These are phyloP conservation scores for Cyclospora cayetanensis DNA, from an alignment of 169 alveolate genomes.

Conservation along the genomic window DNA sequence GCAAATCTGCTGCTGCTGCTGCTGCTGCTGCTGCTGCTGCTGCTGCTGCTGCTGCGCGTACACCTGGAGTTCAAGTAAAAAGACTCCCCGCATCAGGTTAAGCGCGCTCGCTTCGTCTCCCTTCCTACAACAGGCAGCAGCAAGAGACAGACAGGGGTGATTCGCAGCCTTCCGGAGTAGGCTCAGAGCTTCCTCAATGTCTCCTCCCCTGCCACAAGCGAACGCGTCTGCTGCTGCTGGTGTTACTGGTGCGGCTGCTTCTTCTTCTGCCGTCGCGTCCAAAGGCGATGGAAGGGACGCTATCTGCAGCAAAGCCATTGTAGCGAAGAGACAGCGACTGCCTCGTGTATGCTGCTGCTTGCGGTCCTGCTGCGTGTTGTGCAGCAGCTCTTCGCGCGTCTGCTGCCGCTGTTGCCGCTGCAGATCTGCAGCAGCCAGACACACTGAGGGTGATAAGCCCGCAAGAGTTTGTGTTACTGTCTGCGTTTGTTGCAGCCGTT, in stretches of 20 bases:
- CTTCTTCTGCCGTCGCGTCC: no score
- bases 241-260: no score
- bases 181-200: not conserved
- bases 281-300: not conserved
- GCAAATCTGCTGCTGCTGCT: not conserved
- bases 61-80: not conserved
- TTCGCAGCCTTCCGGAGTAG: not conserved
- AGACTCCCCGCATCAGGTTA: not conserved
- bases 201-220: not conserved
- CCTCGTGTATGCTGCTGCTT: not conserved
- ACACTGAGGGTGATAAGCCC: not conserved
- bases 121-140: not conserved
- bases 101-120: not conserved
- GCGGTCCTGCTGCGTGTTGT: not conserved
- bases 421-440: conserved; percentile 20
- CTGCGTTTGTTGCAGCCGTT: not conserved
- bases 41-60: conserved; percentile 14
- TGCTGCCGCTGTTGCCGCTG: not conserved
- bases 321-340: not conserved
- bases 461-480: not conserved
- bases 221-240: not conserved
- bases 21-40: conserved; percentile 29
- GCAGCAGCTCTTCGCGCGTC: not conserved
- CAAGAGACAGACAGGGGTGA: conserved; percentile 10
- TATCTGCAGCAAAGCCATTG: conserved; percentile 21